A percentile compares a stretch with the other conserved stretches of the same genome.
These are phyloP conservation scores for Tolypocladium ovalisporum DNA, from an alignment of 2,329 filamentous ascomycete genomes.

Conservation along the genomic window DNA sequence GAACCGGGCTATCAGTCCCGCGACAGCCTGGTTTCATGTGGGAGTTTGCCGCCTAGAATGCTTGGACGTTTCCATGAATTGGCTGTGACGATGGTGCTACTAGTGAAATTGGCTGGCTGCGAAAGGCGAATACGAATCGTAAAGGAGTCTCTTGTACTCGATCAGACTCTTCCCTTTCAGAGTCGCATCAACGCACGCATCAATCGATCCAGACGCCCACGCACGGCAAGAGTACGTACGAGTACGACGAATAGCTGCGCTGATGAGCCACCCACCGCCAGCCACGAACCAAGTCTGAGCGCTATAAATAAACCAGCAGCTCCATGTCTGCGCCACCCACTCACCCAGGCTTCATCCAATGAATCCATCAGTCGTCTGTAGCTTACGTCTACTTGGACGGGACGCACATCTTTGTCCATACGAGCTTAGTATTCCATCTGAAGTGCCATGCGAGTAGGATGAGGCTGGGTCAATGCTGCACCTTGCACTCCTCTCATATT, in stretches of 20 bases:
- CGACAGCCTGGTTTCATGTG: slow-evolving; percentile 1
- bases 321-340: neutral
- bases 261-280: neutral
- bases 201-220: neutral
- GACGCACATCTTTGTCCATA: neutral
- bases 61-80: neutral
- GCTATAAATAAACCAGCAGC: neutral
- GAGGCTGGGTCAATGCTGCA: neutral
- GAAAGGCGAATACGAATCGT: neutral
- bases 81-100: neutral
- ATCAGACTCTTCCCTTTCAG: neutral
- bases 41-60: slow-evolving; percentile 1
- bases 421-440: neutral
- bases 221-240: no score
- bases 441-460: neutral
- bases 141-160: neutral
- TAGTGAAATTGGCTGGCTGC: neutral
- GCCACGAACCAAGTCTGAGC: neutral
- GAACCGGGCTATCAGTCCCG: neutral
- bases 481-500: neutral
- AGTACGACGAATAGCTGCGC: no score
- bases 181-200: neutral
- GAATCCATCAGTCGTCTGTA: no score
- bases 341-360: neutral
- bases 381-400: neutral